Percentiles rank a stretch among this genome's conserved stretches.
Conservation (phyloP, 2,329 filamentous ascomycete genomes). For the Coleophoma crateriformis region DNA sequence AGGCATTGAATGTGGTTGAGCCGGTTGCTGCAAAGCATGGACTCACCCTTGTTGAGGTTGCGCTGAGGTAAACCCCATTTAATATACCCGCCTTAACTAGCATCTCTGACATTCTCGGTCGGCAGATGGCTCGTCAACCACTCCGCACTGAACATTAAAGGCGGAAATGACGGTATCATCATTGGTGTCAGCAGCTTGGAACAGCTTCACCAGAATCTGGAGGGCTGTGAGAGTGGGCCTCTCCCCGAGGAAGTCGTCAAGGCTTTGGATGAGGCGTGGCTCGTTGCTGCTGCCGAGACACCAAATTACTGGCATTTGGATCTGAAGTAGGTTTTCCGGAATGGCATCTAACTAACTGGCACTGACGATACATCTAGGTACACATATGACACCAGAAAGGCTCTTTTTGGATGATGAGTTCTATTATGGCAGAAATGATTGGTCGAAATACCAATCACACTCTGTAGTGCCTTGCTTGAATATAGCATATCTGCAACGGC, state of each 20-base stretch:
- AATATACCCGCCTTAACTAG: background rate
- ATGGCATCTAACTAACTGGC: background rate
- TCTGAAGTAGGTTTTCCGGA: constrained; percentile 14
- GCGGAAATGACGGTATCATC: constrained; percentile 35
- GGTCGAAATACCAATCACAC: too few relatives aligned
- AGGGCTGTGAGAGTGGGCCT: constrained; percentile 44
- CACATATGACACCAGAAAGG: constrained; percentile 19
- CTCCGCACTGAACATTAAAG: constrained; percentile 46
- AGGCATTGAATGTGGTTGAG: constrained; percentile 54
- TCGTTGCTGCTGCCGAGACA: constrained; percentile 43
- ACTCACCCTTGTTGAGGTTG: constrained; percentile 54
- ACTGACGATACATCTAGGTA: constrained; percentile 4
- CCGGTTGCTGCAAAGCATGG: constrained; percentile 53
- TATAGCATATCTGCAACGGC: too few relatives aligned
- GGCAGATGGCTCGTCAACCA: constrained; percentile 49
- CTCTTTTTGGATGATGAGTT: constrained; percentile 10
- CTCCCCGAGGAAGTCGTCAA: constrained; percentile 60
- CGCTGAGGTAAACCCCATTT: constrained; percentile 34
- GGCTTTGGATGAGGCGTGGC: constrained; percentile 59
- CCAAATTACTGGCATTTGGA: constrained; percentile 27
- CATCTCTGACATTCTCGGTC: background rate
- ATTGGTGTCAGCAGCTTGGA: constrained; percentile 33
- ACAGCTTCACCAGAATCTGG: constrained; percentile 34
- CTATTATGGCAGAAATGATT: background rate
- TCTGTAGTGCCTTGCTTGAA: too few relatives aligned